Percentiles rank a stretch among this genome's conserved stretches.
These are phyloP conservation scores for Eucalyptus cloeziana DNA, from an alignment of 345 rosid genomes.

Conservation along the genomic window DNA sequence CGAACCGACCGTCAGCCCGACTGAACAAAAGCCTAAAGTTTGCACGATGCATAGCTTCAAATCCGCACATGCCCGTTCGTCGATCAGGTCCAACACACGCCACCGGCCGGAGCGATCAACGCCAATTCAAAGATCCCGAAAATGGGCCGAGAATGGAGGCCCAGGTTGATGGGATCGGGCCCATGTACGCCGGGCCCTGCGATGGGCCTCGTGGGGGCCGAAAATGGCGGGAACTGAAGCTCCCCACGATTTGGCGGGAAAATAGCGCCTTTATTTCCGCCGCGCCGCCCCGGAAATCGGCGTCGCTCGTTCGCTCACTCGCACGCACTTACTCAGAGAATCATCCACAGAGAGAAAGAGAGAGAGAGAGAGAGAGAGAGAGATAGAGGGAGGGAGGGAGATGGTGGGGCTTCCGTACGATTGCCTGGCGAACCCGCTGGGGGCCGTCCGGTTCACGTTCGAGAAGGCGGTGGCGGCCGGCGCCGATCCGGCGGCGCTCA, in stretches of 20 bases:
- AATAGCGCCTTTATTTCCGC: not conserved
- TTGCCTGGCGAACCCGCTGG: conserved; percentile 74
- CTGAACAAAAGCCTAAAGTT: not conserved
- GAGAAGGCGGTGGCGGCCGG: conserved; percentile 57
- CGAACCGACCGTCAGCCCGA: not conserved
- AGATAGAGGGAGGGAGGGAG: not conserved
- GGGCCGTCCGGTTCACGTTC: conserved; percentile 76
- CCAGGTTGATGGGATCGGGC: not conserved
- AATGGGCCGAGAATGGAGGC: not conserved
- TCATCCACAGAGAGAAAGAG: not conserved
- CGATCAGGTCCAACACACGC: not conserved
- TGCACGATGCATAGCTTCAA: not conserved
- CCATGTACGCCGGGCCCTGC: not conserved
- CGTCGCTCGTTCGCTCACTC: not conserved
- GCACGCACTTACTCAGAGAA: not conserved
- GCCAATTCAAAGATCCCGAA: not conserved
- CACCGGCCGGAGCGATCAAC: not conserved
- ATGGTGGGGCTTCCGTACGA: conserved; percentile 87
- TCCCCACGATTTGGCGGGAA: conserved; percentile 20
- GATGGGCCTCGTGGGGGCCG: not conserved
- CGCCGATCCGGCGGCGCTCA: conserved; percentile 48
- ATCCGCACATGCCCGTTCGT: not conserved
- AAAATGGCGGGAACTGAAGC: conserved; percentile 16
- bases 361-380: not conserved
- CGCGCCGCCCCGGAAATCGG: not conserved